Evolutionary conservation across 2,329 filamentous ascomycete genomes (phyloP).

Genomic region (Aspergillus texensis): DNA sequence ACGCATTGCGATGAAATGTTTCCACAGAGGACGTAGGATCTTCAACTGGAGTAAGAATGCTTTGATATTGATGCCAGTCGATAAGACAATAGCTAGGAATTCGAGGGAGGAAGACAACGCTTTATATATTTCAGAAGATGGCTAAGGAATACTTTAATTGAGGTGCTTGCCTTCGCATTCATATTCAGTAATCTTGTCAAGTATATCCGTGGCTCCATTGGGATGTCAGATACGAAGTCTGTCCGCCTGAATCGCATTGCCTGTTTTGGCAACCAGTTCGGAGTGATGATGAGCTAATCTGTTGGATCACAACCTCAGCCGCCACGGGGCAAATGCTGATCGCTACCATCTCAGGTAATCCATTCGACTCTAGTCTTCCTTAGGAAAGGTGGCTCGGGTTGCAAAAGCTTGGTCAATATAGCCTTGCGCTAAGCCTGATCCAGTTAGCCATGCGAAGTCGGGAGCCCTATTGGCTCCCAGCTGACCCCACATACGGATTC

Average conservation of each 20-base stretch:
- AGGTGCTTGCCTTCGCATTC: background rate
- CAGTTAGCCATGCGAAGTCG: too few relatives aligned
- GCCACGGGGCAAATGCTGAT: background rate
- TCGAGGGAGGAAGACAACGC: background rate
- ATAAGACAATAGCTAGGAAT: background rate
- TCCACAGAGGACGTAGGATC: background rate
- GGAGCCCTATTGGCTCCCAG: fast-evolving
- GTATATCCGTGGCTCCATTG: background rate
- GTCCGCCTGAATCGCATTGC: background rate
- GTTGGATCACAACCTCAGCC: background rate
- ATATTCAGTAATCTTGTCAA: background rate
- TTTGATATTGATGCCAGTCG: background rate
- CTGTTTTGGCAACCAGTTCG: background rate
- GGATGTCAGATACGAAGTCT: background rate
- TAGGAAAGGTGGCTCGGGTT: background rate
- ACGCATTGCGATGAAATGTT: background rate
- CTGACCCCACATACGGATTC: too few relatives aligned
- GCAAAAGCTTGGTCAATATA: too few relatives aligned
- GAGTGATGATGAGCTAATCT: background rate
- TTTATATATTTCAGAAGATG: background rate
- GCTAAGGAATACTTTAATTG: background rate
- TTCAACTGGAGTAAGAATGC: fast-evolving
- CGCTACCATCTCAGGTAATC: background rate
- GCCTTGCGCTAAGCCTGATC: too few relatives aligned
- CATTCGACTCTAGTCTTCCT: background rate